phyloP scores from a whole-genome alignment of 495 filamentous ascomycete species.

The Aspergillus diversus region DNA sequence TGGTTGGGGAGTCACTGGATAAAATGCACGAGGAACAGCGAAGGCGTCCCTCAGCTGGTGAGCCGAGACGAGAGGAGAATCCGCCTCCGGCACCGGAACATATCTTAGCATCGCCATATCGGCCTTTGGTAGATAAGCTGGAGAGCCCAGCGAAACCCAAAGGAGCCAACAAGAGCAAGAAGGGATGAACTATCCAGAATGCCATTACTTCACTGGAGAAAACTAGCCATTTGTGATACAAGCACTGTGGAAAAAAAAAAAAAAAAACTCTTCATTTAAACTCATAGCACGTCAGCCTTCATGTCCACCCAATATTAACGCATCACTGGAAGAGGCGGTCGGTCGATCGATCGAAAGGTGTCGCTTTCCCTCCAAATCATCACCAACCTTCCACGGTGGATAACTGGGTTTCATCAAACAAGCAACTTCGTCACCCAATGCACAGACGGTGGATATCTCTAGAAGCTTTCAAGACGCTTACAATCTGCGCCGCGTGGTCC shows the following conservation, averaged over 20 bases:
- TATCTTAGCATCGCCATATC: slow-evolving; percentile 73
- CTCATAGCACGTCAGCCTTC: no score
- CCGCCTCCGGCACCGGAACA: slow-evolving; percentile 54
- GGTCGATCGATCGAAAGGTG: no score
- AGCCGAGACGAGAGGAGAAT: slow-evolving; percentile 48
- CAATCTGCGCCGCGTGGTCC: neutral
- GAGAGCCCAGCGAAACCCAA: slow-evolving; percentile 49
- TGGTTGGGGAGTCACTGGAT: slow-evolving; percentile 79
- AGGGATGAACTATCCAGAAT: slow-evolving; percentile 26
- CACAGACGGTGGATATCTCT: no score
- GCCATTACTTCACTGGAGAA: neutral
- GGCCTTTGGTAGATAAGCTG: slow-evolving; percentile 67
- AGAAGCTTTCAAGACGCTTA: no score
- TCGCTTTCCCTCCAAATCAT: no score
- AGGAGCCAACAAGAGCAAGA: slow-evolving; percentile 40
- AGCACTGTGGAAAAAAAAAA: neutral
- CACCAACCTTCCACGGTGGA: no score
- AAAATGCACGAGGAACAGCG: slow-evolving; percentile 81
- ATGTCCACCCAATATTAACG: no score
- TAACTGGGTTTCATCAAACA: neutral
- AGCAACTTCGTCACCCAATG: slow-evolving; percentile 10
- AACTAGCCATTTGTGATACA: slow-evolving; percentile 17
- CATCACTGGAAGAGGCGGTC: no score
- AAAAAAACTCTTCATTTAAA: no score
- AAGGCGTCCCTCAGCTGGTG: slow-evolving; percentile 61